Conservation (phyloP, 2,329 filamentous ascomycete genomes). For the Penicillium sp. region DNA sequence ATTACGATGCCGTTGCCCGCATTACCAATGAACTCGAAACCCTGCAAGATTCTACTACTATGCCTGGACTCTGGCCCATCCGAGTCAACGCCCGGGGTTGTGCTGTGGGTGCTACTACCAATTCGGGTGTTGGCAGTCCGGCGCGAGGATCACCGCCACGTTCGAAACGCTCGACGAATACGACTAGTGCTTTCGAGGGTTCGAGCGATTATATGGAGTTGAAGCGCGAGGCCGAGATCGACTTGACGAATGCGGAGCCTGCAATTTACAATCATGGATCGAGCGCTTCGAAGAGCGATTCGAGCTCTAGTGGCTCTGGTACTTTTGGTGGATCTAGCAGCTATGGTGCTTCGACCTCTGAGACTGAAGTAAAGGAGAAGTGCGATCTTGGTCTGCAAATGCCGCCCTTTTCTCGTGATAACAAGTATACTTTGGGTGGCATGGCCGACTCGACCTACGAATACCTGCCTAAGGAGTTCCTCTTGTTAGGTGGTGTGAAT, state of each 20-base stretch:
- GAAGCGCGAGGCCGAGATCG: slow-evolving; percentile 24
- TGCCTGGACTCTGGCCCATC: slow-evolving; percentile 82
- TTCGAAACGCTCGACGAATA: slow-evolving; percentile 7
- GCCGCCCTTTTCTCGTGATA: slow-evolving; percentile 33
- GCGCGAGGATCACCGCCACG: neutral
- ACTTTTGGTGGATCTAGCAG: neutral
- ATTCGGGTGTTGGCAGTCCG: slow-evolving; percentile 17
- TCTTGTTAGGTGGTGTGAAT: slow-evolving; percentile 50
- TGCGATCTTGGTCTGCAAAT: slow-evolving; percentile 47
- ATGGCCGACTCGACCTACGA: slow-evolving; percentile 55
- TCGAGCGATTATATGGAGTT: slow-evolving; percentile 25
- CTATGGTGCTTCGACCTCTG: neutral
- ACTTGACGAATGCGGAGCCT: slow-evolving; percentile 32
- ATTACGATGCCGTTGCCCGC: slow-evolving; percentile 86
- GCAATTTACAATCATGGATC: slow-evolving; percentile 27
- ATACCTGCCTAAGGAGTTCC: slow-evolving; percentile 55
- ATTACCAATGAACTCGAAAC: slow-evolving; percentile 80
- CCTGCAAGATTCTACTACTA: slow-evolving; percentile 70
- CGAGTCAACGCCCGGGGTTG: slow-evolving; percentile 80
- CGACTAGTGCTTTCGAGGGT: slow-evolving; percentile 28
- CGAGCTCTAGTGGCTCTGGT: neutral
- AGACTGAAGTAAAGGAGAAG: slow-evolving; percentile 21
- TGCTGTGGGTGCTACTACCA: slow-evolving; percentile 48
- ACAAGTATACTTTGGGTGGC: slow-evolving; percentile 50
- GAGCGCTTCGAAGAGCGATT: neutral